Evolutionary conservation across 129 eudicot genomes (phyloP).

Genomic region (Flaveria sonorensis): DNA sequence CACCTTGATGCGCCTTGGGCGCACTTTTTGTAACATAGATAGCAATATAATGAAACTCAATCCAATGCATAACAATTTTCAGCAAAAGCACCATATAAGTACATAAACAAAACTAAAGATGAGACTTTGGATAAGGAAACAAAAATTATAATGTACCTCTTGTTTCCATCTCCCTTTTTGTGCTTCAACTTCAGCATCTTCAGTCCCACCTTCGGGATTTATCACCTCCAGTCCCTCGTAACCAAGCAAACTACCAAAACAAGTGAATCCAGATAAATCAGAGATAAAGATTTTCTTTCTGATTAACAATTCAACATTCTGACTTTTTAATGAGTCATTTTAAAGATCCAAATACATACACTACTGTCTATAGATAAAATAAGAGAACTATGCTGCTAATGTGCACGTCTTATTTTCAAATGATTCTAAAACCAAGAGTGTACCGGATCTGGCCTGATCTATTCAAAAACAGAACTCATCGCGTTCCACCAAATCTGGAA

Average conservation of each 20-base stretch:
- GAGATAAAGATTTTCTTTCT: background rate
- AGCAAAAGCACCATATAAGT: background rate
- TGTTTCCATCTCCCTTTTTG: conserved; percentile 86
- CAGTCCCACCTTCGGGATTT: conserved; percentile 85
- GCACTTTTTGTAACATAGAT: background rate
- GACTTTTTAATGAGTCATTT: background rate
- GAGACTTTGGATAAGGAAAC: background rate
- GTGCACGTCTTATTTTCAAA: conserved; percentile 6
- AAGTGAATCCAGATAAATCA: conserved; percentile 20
- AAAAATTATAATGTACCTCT: conserved; percentile 46
- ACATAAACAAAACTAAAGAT: background rate
- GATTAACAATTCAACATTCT: background rate
- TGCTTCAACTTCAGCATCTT: conserved; percentile 91
- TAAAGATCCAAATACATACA: conserved; percentile 9
- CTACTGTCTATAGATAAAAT: background rate
- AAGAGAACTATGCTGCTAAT: background rate
- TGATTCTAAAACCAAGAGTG: background rate
- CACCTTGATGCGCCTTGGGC: background rate
- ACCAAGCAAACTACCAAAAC: conserved; percentile 52
- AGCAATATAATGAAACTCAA: conserved; percentile 7
- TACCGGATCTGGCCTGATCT: background rate
- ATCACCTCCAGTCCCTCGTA: conserved; percentile 83
- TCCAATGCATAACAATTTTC: conserved; percentile 7
- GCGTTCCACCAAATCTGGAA: too few species aligned
- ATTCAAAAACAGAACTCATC: background rate